phyloP scores from a whole-genome alignment of 2,329 filamentous ascomycete genomes.

The Nothopassalora personata region DNA sequence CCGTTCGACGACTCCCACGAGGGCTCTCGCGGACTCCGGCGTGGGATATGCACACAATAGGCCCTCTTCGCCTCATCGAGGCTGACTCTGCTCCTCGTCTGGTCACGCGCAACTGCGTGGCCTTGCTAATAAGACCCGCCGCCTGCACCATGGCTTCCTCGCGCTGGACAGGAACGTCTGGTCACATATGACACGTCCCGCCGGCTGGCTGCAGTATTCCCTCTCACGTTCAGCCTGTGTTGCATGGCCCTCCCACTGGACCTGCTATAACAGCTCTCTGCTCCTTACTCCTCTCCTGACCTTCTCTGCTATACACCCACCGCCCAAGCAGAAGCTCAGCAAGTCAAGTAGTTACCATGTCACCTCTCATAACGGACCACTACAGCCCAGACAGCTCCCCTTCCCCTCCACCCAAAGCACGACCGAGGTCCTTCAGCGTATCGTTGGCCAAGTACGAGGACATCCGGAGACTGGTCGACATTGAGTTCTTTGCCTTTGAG shows the following conservation, averaged over 20 bases:
- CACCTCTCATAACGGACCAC: conserved; percentile 17
- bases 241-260: conserved; percentile 6
- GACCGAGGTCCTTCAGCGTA: conserved; percentile 20
- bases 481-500: conserved; percentile 39
- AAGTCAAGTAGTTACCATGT: conserved; percentile 10
- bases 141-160: conserved; percentile 12
- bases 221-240: conserved; percentile 8
- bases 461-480: conserved; percentile 33
- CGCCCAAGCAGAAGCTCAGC: neutral
- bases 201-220: conserved; percentile 8
- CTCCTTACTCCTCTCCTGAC: neutral
- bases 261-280: neutral
- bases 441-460: conserved; percentile 23
- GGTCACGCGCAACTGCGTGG: conserved; percentile 12
- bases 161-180: conserved; percentile 10
- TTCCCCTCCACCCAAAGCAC: conserved; percentile 15
- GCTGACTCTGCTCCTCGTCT: conserved; percentile 12
- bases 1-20: neutral
- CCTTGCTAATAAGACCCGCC: conserved; percentile 14
- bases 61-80: conserved; percentile 1
- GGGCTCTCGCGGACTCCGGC: neutral
- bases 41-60: conserved; percentile 10
- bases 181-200: conserved; percentile 14
- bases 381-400: conserved; percentile 9
- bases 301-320: neutral